These are phyloP conservation scores for Nitzschia putrida DNA, from an alignment of 108 stramenopile genomes.

Conservation along the genomic window DNA sequence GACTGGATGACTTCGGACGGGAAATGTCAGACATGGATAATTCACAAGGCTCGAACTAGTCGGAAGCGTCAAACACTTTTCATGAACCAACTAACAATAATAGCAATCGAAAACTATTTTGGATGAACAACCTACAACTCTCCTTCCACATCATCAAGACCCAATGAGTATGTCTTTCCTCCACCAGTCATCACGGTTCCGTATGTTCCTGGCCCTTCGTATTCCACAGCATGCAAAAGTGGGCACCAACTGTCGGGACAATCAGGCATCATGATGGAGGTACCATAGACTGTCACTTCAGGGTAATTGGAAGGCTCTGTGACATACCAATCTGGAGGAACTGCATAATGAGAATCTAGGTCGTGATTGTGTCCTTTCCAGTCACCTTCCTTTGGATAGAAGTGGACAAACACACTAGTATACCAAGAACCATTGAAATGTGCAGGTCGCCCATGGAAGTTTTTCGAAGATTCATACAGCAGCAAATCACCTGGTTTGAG, in stretches of 20 bases:
- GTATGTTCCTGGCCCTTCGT: conserved; percentile 52
- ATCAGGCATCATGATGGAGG: conserved; percentile 66
- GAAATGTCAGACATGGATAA: too few relatives aligned
- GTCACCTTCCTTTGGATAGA: conserved; percentile 60
- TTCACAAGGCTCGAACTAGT: too few relatives aligned
- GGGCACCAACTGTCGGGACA: conserved; percentile 60
- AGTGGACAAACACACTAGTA: conserved; percentile 78
- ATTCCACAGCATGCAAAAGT: conserved; percentile 16
- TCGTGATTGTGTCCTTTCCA: conserved; percentile 36
- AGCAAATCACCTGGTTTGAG: conserved; percentile 78
- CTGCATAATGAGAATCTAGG: conserved; percentile 64
- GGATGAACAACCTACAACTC: conserved; percentile 1
- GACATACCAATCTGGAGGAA: conserved; percentile 31
- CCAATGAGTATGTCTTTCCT: conserved; percentile 34
- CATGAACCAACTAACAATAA: too few relatives aligned
- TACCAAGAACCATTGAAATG: conserved; percentile 77
- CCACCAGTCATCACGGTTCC: conserved; percentile 44
- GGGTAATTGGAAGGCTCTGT: conserved; percentile 48
- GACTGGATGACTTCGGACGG: too few relatives aligned
- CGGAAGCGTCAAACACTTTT: too few relatives aligned
- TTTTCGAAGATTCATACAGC: conserved; percentile 85
- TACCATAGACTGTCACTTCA: conserved; percentile 35
- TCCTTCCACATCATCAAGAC: conserved; percentile 24
- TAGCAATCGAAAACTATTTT: too few relatives aligned
- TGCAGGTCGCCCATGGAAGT: conserved; percentile 82